Evolutionary conservation across 352 stramenopile species (phyloP).

Genomic region (Pythium apleroticum): DNA sequence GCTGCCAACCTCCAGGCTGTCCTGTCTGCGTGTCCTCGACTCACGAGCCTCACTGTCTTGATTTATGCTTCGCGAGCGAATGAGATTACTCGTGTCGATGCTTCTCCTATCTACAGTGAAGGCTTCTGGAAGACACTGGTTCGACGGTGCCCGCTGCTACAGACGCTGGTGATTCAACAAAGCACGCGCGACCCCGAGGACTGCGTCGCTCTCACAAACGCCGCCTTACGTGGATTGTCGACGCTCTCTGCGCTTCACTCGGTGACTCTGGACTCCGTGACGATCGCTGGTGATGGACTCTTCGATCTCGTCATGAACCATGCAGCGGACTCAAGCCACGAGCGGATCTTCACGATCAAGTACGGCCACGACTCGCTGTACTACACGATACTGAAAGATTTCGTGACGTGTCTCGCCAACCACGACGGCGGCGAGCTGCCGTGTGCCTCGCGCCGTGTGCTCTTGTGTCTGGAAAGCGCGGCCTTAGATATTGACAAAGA

Average conservation of each 20-base stretch:
- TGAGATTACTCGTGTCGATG: too few relatives aligned
- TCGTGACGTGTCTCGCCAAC: background rate
- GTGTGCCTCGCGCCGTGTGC: background rate
- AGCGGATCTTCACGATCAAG: background rate
- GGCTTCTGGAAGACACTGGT: background rate
- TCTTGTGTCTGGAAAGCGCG: background rate
- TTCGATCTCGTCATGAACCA: background rate
- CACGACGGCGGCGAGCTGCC: too few relatives aligned
- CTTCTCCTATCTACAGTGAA: background rate
- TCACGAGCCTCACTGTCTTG: too few relatives aligned
- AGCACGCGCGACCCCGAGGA: too few relatives aligned
- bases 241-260: background rate
- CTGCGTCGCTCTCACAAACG: too few relatives aligned
- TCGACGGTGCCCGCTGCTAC: background rate
- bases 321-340: background rate
- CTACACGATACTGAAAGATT: background rate
- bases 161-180: background rate
- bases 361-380: background rate
- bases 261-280: background rate
- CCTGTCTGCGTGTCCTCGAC: background rate
- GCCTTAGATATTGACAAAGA: background rate
- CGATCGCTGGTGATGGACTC: background rate
- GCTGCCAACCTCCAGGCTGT: background rate
- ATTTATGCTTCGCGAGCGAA: too few relatives aligned
- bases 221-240: too few relatives aligned